A percentile compares a stretch with the other conserved stretches of the same genome.
phyloP scores from a whole-genome alignment of 768 basidiomycete species.

The Epithele typhae region DNA sequence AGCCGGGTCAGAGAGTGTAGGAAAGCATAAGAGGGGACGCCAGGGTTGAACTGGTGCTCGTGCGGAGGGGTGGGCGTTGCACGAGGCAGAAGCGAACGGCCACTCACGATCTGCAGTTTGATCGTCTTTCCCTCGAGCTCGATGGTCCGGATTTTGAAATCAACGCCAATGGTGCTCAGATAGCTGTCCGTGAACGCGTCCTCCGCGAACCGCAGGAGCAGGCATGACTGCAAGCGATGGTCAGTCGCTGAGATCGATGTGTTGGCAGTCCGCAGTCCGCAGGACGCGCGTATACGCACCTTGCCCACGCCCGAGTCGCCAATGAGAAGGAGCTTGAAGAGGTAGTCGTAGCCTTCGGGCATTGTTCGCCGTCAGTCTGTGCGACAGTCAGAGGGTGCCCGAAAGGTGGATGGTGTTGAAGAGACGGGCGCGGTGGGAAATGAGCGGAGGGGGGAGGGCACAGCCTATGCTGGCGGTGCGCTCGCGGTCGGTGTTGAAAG shows the following conservation, averaged over 20 bases:
- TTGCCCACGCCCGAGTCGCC: conserved; percentile 96
- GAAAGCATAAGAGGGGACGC: neutral
- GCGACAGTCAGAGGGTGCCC: too few species aligned
- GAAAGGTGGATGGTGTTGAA: too few species aligned
- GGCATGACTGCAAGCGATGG: conserved; percentile 66
- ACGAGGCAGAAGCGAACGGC: too few species aligned
- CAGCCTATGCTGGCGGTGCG: too few species aligned
- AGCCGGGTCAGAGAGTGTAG: neutral
- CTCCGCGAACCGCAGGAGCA: conserved; percentile 89
- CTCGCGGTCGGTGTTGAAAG: too few species aligned
- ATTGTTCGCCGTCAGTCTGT: too few species aligned
- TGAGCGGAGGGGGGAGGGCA: too few species aligned
- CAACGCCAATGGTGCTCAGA: conserved; percentile 96
- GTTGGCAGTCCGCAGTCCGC: conserved; percentile 1
- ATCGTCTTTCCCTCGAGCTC: conserved; percentile 98
- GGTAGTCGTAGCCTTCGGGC: conserved; percentile 89
- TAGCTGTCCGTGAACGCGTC: conserved; percentile 98
- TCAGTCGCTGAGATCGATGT: neutral
- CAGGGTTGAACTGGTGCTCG: too few species aligned
- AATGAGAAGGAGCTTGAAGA: conserved; percentile 93
- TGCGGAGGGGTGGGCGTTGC: too few species aligned
- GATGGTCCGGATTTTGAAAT: conserved; percentile 99
- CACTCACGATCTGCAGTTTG: conserved; percentile 95
- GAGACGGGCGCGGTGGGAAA: too few species aligned
- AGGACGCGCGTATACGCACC: conserved; percentile 39